Percentiles rank a stretch among this genome's conserved stretches.
Evolutionary conservation across 2,329 filamentous ascomycete species (phyloP).

Genomic region (Hypoxylon sp.): DNA sequence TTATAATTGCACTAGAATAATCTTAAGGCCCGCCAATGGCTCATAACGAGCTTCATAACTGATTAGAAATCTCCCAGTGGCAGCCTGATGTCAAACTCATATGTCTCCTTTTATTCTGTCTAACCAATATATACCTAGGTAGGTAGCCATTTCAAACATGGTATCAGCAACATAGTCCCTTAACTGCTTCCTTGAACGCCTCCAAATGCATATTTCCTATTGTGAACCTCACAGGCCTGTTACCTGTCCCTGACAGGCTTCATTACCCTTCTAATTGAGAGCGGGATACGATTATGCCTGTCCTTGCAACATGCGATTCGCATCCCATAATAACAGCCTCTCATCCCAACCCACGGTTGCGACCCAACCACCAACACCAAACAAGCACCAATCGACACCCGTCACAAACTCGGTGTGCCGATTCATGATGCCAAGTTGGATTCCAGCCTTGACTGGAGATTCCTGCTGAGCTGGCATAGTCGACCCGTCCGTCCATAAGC

Average conservation of each 20-base stretch:
- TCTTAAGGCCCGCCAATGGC: too few species aligned
- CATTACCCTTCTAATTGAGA: not conserved
- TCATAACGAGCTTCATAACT: not conserved
- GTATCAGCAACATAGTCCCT: slow-evolving; percentile 27
- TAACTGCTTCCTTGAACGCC: slow-evolving; percentile 35
- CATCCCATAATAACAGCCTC: slow-evolving; percentile 91
- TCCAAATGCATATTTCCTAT: slow-evolving; percentile 32
- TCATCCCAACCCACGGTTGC: slow-evolving; percentile 97
- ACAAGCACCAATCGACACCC: slow-evolving; percentile 97
- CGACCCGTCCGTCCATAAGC: slow-evolving; percentile 87
- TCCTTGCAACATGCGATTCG: slow-evolving; percentile 60
- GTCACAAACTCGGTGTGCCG: slow-evolving; percentile 96
- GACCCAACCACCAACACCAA: slow-evolving; percentile 95
- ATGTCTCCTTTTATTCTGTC: not conserved
- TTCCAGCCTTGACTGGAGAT: slow-evolving; percentile 66
- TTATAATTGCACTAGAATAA: too few species aligned
- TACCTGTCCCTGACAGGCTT: not conserved
- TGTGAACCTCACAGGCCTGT: not conserved
- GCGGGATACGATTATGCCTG: slow-evolving; percentile 17
- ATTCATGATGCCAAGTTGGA: slow-evolving; percentile 89
- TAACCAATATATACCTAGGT: slow-evolving; percentile 21
- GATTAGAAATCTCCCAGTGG: not conserved
- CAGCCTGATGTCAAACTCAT: not conserved
- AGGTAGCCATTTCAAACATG: slow-evolving; percentile 18
- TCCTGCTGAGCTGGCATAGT: slow-evolving; percentile 55